These are phyloP conservation scores for Roridomyces roridus DNA, from an alignment of 768 basidiomycete species.

Conservation along the genomic window DNA sequence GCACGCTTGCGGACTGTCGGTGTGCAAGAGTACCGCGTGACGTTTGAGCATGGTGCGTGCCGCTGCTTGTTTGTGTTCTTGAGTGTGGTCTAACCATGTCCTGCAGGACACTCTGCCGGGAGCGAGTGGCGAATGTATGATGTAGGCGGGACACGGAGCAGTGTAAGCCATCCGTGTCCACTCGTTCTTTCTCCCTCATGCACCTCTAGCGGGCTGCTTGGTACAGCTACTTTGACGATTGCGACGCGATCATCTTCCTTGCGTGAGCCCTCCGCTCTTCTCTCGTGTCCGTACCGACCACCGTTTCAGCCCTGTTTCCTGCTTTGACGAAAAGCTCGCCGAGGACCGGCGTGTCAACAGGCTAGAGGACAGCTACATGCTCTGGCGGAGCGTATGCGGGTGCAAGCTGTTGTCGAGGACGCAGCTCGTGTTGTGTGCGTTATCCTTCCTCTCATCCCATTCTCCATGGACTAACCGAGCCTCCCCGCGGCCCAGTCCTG, in stretches of 20 bases:
- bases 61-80: not conserved
- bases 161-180: constrained; percentile 47
- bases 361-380: constrained; percentile 75
- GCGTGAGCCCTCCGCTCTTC: constrained; percentile 46
- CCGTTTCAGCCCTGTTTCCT: constrained; percentile 57
- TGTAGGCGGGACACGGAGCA: constrained; percentile 77
- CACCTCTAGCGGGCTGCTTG: constrained; percentile 67
- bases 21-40: constrained; percentile 75
- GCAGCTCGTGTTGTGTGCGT: constrained; percentile 58
- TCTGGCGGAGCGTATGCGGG: constrained; percentile 78
- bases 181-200: constrained; percentile 5
- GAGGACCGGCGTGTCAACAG: constrained; percentile 76
- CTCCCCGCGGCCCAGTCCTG: constrained; percentile 46
- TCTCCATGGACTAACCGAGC: not conserved
- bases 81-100: not conserved
- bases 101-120: constrained; percentile 61
- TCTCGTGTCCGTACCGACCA: constrained; percentile 6
- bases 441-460: not conserved
- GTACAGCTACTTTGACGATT: constrained; percentile 84
- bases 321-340: constrained; percentile 80
- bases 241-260: constrained; percentile 85
- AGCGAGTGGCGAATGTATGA: constrained; percentile 85
- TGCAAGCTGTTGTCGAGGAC: constrained; percentile 68
- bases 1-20: constrained; percentile 81
- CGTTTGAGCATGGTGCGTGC: constrained; percentile 62